Conservation (phyloP, 164 flowering plant species). For the Santalum album region DNA sequence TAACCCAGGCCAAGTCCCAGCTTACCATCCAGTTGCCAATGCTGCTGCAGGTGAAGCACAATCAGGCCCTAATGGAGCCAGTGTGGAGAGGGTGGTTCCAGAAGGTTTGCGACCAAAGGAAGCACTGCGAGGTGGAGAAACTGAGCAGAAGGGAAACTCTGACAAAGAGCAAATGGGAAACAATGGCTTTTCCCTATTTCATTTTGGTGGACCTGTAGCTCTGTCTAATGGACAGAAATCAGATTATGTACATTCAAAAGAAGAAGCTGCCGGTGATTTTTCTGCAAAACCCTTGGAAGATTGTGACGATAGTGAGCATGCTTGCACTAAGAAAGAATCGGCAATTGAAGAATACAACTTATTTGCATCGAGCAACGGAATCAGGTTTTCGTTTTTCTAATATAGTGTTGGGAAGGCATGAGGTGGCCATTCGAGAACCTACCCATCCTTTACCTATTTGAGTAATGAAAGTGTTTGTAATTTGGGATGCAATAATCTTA, state of each 20-base stretch:
- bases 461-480: conserved; percentile 31
- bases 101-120: conserved; percentile 9
- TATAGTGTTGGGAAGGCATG: conserved; percentile 11
- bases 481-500: conserved; percentile 32
- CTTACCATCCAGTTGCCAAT: conserved; percentile 44
- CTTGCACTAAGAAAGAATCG: conserved; percentile 43
- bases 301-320: conserved; percentile 25
- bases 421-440: conserved; percentile 21
- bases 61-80: conserved; percentile 15
- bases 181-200: conserved; percentile 72
- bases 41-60: conserved; percentile 21
- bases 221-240: conserved; percentile 33
- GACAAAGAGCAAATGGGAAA: conserved; percentile 22
- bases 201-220: conserved; percentile 81
- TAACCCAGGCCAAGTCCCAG: conserved; percentile 40
- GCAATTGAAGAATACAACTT: conserved; percentile 73
- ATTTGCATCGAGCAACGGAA: conserved; percentile 66
- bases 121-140: conserved; percentile 15
- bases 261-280: conserved; percentile 25
- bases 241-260: conserved; percentile 24
- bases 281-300: conserved; percentile 19
- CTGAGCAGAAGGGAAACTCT: conserved; percentile 18
- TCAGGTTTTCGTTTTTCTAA: conserved; percentile 66
- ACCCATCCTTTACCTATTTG: conserved; percentile 13
- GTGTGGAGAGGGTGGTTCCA: conserved; percentile 10